Evolutionary conservation across 768 basidiomycete genomes (phyloP).

Genomic region (Tylopilus intermedius): DNA sequence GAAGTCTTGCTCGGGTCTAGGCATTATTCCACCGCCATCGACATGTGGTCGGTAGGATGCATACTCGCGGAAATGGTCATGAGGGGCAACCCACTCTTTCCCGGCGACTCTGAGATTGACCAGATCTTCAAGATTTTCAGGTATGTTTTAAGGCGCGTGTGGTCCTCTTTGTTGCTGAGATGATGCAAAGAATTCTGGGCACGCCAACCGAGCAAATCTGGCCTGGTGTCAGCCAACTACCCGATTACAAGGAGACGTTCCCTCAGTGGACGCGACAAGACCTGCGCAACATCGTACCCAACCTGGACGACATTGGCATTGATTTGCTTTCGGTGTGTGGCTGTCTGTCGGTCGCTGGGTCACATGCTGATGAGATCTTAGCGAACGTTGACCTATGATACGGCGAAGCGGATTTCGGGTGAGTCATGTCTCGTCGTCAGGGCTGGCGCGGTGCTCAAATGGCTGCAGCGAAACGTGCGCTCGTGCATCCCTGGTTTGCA

Average conservation of each 20-base stretch:
- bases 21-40: constrained; percentile 95
- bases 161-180: constrained; percentile 1
- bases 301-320: constrained; percentile 71
- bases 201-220: constrained; percentile 89
- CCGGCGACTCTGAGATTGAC: constrained; percentile 99
- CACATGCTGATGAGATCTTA: constrained; percentile 22
- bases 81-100: constrained; percentile 87
- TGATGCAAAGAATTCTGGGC: constrained; percentile 71
- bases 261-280: constrained; percentile 89
- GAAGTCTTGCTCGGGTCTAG: constrained; percentile 94
- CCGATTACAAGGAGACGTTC: constrained; percentile 96
- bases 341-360: background rate
- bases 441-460: constrained; percentile 1
- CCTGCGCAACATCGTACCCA: constrained; percentile 57
- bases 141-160: constrained; percentile 35
- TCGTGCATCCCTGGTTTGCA: constrained; percentile 44
- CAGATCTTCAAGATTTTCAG: constrained; percentile 99
- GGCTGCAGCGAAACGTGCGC: constrained; percentile 51
- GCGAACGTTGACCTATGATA: constrained; percentile 80
- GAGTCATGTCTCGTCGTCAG: constrained; percentile 18
- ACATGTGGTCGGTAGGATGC: constrained; percentile 99
- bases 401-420: constrained; percentile 91
- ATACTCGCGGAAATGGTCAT: constrained; percentile 99
- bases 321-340: constrained; percentile 67
- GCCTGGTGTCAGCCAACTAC: constrained; percentile 84